A percentile compares a stretch with the other conserved stretches of the same genome.
These are phyloP conservation scores for Trichosporon asahii DNA, from an alignment of 1,284 basidiomycete genomes.

Conservation along the genomic window DNA sequence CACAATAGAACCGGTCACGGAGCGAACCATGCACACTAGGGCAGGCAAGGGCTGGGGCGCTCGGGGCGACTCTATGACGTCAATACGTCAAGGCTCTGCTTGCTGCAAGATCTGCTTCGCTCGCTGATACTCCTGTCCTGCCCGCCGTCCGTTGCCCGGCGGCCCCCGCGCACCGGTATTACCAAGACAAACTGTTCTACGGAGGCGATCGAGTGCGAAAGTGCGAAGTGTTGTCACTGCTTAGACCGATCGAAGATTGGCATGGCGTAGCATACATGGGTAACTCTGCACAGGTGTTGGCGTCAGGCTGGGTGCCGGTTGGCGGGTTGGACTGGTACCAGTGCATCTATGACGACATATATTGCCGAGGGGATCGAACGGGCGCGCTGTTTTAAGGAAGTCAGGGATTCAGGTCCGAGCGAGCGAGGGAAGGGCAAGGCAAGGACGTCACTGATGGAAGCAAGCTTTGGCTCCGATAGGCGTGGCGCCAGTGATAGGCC, in stretches of 20 bases:
- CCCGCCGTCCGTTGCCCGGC: too few species aligned
- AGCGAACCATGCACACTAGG: neutral
- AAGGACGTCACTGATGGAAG: neutral
- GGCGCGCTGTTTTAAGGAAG: neutral
- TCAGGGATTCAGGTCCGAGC: neutral
- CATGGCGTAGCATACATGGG: too few species aligned
- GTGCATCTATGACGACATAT: neutral
- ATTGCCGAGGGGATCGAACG: neutral
- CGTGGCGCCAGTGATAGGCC: neutral
- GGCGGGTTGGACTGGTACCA: neutral
- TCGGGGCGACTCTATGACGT: neutral
- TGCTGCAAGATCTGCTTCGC: neutral
- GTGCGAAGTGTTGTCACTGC: too few species aligned
- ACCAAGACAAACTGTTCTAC: too few species aligned
- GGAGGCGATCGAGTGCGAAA: too few species aligned
- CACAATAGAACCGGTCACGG: neutral
- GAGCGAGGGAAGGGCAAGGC: neutral
- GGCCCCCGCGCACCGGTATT: too few species aligned
- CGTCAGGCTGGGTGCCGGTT: too few species aligned
- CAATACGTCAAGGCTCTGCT: neutral
- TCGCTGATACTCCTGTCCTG: neutral
- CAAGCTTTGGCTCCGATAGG: neutral
- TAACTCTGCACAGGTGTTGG: neutral
- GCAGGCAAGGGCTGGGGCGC: too few species aligned
- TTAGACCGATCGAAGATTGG: too few species aligned